phyloP scores from a whole-genome alignment of 2,329 filamentous ascomycete species.

The Paecilomyces niveus region DNA sequence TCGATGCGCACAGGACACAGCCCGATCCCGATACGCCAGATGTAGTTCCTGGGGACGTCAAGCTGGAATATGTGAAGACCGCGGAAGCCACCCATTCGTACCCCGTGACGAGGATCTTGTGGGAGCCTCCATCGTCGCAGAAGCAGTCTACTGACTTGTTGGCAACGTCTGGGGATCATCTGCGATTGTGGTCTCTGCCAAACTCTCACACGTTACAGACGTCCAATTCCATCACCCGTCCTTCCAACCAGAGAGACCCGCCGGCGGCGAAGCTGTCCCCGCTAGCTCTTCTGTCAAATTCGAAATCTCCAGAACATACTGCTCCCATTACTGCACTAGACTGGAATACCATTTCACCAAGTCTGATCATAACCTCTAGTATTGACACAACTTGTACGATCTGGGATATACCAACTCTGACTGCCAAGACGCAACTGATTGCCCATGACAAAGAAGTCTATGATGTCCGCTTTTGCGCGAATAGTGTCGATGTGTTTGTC shows the following conservation, averaged over 20 bases:
- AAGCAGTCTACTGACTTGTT: conserved; percentile 94
- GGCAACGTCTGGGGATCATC: conserved; percentile 89
- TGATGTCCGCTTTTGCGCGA: conserved; percentile 95
- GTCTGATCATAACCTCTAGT: conserved; percentile 95
- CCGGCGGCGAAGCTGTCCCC: conserved; percentile 80
- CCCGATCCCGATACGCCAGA: conserved; percentile 61
- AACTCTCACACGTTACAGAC: conserved; percentile 51
- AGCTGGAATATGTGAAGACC: conserved; percentile 81
- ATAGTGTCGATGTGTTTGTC: conserved; percentile 97
- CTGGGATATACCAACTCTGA: conserved; percentile 97
- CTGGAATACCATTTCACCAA: conserved; percentile 96
- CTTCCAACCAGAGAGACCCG: conserved; percentile 53
- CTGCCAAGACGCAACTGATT: conserved; percentile 95
- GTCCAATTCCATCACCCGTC: conserved; percentile 63
- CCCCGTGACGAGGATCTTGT: conserved; percentile 87
- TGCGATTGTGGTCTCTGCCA: conserved; percentile 89
- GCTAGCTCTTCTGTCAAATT: conserved; percentile 88
- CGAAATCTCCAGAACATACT: conserved; percentile 96
- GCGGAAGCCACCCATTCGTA: conserved; percentile 98
- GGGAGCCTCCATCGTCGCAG: conserved; percentile 90
- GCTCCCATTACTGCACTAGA: conserved; percentile 93
- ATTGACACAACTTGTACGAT: conserved; percentile 99
- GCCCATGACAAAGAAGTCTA: conserved; percentile 99
- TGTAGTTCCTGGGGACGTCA: conserved; percentile 56
- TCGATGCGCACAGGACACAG: conserved; percentile 75